A percentile compares a stretch with the other conserved stretches of the same genome.
Evolutionary conservation across 495 filamentous ascomycete species (phyloP).

Genomic region (Podospora australis): DNA sequence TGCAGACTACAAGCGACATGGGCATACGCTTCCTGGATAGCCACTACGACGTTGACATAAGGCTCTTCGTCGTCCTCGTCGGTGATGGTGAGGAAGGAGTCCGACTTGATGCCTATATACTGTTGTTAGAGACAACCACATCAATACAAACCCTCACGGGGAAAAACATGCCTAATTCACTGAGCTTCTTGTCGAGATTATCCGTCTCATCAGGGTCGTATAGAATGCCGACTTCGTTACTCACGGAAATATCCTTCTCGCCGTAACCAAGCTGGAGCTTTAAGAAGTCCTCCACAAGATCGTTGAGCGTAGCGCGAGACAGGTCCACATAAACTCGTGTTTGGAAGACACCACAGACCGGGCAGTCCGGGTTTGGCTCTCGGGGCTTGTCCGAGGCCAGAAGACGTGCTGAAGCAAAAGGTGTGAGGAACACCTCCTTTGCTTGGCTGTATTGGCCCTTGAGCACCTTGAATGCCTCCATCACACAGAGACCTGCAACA

Average conservation of each 20-base stretch:
- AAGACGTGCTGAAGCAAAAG: constrained; percentile 70
- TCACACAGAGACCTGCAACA: constrained; percentile 84
- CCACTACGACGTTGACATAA: constrained; percentile 76
- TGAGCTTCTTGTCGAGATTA: constrained; percentile 71
- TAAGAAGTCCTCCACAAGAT: constrained; percentile 73
- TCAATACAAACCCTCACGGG: background rate
- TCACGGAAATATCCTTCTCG: constrained; percentile 70
- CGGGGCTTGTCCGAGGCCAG: constrained; percentile 64
- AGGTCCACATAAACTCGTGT: constrained; percentile 61
- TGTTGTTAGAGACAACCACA: constrained; percentile 19
- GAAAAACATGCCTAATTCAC: constrained; percentile 58
- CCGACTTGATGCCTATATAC: constrained; percentile 47
- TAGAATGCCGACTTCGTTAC: constrained; percentile 62
- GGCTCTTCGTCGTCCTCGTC: constrained; percentile 81
- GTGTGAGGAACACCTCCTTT: constrained; percentile 71
- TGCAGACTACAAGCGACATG: background rate
- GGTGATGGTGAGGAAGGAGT: constrained; percentile 74
- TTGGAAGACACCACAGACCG: constrained; percentile 71
- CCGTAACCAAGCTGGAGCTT: constrained; percentile 67
- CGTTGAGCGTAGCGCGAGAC: constrained; percentile 67
- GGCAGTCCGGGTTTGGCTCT: constrained; percentile 72
- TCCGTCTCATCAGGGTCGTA: constrained; percentile 88
- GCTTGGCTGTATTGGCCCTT: constrained; percentile 60
- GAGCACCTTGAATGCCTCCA: constrained; percentile 90
- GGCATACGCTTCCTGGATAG: constrained; percentile 47